These are phyloP conservation scores for Aspergillus ellipticus DNA, from an alignment of 495 filamentous ascomycete genomes.

Conservation along the genomic window DNA sequence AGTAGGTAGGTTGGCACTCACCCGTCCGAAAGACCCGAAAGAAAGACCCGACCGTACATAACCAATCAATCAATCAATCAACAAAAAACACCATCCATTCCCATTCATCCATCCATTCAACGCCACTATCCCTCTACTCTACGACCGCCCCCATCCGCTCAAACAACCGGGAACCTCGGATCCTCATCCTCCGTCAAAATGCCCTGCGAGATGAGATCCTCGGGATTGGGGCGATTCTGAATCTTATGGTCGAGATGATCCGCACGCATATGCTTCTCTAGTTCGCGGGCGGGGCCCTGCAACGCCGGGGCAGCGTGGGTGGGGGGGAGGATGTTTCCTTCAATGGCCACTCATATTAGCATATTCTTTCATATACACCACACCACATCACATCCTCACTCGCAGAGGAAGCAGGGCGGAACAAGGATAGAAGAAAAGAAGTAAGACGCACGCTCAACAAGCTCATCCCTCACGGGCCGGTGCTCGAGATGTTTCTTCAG, in stretches of 20 bases:
- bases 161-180: constrained; percentile 22
- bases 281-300: constrained; percentile 71
- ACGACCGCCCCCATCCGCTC: background rate
- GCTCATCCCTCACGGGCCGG: constrained; percentile 58
- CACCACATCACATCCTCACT: background rate
- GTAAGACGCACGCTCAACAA: constrained; percentile 70
- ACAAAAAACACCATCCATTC: background rate
- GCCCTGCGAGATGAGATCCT: constrained; percentile 71
- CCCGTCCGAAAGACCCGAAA: no score
- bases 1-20: no score
- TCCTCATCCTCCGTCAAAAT: constrained; percentile 64
- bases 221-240: constrained; percentile 66
- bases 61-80: background rate
- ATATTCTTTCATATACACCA: background rate
- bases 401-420: background rate
- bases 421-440: constrained; percentile 7
- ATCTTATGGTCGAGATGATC: constrained; percentile 83
- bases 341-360: background rate
- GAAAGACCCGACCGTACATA: no score
- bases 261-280: constrained; percentile 79
- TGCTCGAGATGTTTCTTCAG: constrained; percentile 65
- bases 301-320: constrained; percentile 67
- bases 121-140: background rate
- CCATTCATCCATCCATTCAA: background rate
- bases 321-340: constrained; percentile 76